Evolutionary conservation across 352 stramenopile species (phyloP).

Genomic region (Globisporangium mamillatum): DNA sequence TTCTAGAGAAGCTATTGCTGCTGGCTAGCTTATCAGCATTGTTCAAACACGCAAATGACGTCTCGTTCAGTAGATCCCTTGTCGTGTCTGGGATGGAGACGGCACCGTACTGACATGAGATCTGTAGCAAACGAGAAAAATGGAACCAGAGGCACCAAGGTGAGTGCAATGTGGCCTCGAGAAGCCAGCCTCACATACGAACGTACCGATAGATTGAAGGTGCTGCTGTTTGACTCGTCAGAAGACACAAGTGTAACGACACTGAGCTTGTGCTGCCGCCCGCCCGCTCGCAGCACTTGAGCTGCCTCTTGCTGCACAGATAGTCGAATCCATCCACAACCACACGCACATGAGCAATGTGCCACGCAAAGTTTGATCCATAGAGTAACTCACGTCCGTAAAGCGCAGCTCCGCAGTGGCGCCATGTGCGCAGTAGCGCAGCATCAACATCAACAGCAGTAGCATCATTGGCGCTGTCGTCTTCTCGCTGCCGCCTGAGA

Average conservation of each 20-base stretch:
- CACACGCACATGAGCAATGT: background rate
- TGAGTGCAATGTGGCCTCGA: background rate
- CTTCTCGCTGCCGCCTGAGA: background rate
- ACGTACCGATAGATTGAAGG: conserved; percentile 11
- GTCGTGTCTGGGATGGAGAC: conserved; percentile 17
- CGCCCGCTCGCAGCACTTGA: background rate
- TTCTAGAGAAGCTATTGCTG: background rate
- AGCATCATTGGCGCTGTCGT: background rate
- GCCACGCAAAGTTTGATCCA: no score
- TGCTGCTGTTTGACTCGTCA: background rate
- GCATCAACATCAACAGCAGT: background rate
- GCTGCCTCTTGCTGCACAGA: background rate
- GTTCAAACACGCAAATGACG: conserved; percentile 18
- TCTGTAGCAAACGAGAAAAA: conserved; percentile 13
- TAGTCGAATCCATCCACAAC: background rate
- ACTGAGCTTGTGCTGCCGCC: background rate
- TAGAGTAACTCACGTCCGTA: conserved; percentile 12
- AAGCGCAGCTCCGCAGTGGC: conserved; percentile 16
- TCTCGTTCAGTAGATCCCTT: conserved; percentile 20
- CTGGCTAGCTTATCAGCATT: background rate
- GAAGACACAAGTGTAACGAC: background rate
- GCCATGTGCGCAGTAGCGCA: background rate
- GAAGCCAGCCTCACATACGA: background rate
- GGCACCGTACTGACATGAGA: conserved; percentile 24
- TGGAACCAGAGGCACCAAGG: background rate